Evolutionary conservation across 106 monocot genomes (phyloP).

Genomic region (Chionographis japonica): DNA sequence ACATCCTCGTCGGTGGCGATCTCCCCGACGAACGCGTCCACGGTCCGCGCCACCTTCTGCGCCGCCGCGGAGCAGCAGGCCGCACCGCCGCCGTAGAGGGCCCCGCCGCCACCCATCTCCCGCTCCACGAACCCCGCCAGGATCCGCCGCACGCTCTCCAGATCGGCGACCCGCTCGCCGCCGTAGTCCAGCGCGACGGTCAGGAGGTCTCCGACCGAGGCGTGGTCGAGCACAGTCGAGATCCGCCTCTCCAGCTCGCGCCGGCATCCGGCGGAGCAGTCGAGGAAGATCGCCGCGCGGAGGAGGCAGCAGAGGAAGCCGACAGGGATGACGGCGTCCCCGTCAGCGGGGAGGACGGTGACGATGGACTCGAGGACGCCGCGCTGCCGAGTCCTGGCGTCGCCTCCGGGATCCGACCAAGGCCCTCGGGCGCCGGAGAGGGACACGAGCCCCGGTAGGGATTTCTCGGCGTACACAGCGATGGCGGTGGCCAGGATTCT

Average conservation of each 20-base stretch:
- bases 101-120: constrained; percentile 22
- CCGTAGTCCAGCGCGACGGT: constrained; percentile 39
- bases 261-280: constrained; percentile 23
- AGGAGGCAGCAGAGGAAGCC: constrained; percentile 77
- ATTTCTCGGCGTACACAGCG: constrained; percentile 33
- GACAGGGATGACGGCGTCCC: constrained; percentile 30
- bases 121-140: constrained; percentile 47
- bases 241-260: constrained; percentile 49
- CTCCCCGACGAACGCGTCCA: constrained; percentile 65
- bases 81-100: constrained; percentile 19
- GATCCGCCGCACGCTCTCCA: constrained; percentile 55
- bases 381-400: constrained; percentile 12
- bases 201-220: constrained; percentile 49
- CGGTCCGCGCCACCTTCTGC: constrained; percentile 45
- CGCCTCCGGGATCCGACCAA: neutral
- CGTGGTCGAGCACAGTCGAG: constrained; percentile 43
- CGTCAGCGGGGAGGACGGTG: constrained; percentile 24
- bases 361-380: constrained; percentile 39
- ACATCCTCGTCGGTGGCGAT: constrained; percentile 70
- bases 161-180: constrained; percentile 49
- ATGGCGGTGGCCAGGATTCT: constrained; percentile 36
- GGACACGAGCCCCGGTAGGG: constrained; percentile 38
- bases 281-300: constrained; percentile 42
- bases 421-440: constrained; percentile 1
- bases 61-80: constrained; percentile 27